Evolutionary conservation across 2,329 filamentous ascomycete species (phyloP), one percentile per base, ranked within the genome.

Genomic region (Diaporthe vaccinii): DNA sequence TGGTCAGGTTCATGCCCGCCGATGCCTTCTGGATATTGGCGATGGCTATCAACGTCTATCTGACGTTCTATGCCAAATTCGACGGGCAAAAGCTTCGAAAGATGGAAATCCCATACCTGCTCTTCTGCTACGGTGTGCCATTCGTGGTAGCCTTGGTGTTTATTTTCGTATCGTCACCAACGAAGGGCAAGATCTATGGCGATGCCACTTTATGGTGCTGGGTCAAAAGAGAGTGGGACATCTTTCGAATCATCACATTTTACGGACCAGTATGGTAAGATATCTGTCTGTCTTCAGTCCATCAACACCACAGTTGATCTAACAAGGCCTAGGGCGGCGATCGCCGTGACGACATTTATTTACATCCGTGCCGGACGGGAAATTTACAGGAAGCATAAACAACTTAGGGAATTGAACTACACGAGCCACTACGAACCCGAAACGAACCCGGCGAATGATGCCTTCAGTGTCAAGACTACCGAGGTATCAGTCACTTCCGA

Each of bases 41-140:
- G 72, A 97, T 97, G 94, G 94, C 94, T 1, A 88, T 92, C 78
- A 97, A 97, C 81, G 94, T 97, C 70, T 95, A 95, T 82, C 84
- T 96, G 20, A 95, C 94, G 0, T 95, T 97, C 80, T 95, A 95
- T 82, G 88, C 87, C 79, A 93, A 93, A 77, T 96, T 92, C 78
- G 91, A 93, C 75, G 90, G 92, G 1, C 84, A 87, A 5, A 88
- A 89, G 71, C 85, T 97, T 20, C 91, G 91, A 15, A 87, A 84
- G 59, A 88, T 96, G 81, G 95, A 97, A 81, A 89, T 92, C 61
- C 92, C 89, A 74, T 97, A 97, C 78, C 81, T 95, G 1, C 44
- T 92, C 1, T 81, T 87, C 74, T 95, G 93, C 81, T 97, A 97
- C 76, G 94, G 94, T 0, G 76, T 95, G 3, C 93, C 94, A 0